phyloP scores from a whole-genome alignment of 345 rosid genomes.

The Hibiscus trionum region DNA sequence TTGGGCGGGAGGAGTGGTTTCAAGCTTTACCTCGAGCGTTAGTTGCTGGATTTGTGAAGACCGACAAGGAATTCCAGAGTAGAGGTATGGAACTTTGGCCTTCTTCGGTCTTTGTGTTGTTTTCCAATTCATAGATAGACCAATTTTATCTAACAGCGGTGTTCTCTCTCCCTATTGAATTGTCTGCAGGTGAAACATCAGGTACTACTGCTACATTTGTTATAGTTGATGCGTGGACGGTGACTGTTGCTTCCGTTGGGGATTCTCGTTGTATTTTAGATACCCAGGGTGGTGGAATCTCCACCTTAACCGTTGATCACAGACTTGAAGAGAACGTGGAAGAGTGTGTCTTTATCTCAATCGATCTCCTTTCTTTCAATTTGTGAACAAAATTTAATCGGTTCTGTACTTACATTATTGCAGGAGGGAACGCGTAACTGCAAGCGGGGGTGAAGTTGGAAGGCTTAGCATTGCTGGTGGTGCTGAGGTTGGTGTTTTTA shows the following conservation, averaged over 20 bases:
- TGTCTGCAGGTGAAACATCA: constrained; percentile 70
- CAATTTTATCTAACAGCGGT: background rate
- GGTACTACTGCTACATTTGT: constrained; percentile 95
- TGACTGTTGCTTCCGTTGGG: constrained; percentile 91
- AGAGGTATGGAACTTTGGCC: constrained; percentile 39
- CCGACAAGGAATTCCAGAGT: constrained; percentile 90
- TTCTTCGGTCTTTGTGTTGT: background rate
- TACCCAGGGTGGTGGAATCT: constrained; percentile 61
- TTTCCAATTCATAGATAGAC: background rate
- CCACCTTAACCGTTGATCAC: constrained; percentile 76
- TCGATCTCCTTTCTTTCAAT: constrained; percentile 3
- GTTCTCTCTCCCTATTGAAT: background rate
- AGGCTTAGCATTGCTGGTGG: constrained; percentile 86
- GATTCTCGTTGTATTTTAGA: constrained; percentile 86
- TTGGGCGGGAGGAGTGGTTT: constrained; percentile 79
- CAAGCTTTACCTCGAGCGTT: constrained; percentile 82
- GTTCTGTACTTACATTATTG: constrained; percentile 12
- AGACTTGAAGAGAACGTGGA: constrained; percentile 79
- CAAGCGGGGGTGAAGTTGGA: constrained; percentile 97
- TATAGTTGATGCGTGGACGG: constrained; percentile 86
- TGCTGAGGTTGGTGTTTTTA: constrained; percentile 42
- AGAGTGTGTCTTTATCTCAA: constrained; percentile 49
- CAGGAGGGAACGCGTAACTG: constrained; percentile 86
- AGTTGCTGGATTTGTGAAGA: constrained; percentile 90
- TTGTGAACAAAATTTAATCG: background rate